Base-by-base conservation (phyloP, 305 asterid genomes). In the Rubia tinctorum region DNA sequence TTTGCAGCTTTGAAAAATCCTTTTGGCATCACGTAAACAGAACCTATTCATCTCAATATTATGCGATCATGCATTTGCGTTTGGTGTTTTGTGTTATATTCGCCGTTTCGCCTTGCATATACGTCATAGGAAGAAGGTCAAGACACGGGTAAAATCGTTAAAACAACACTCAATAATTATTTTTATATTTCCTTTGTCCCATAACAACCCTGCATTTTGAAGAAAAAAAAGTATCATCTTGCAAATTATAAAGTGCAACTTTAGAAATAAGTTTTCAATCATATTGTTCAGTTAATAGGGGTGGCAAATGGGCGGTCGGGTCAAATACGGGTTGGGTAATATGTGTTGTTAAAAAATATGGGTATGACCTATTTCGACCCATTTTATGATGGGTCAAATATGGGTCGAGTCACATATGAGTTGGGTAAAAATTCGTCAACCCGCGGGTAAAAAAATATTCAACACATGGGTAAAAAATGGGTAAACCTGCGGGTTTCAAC, bases 61-160 rank as follows among this genome's bases (percentile, higher is more conserved):
- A 55, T 22, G 13, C 69, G 8, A 23, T 74, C 68, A 8, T 20
- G 22, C 76, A 70, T 58, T 74, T 65, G 60, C 39, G 13, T 39
- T 79, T 71, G 82, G 69, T 65, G 42, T 40, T 17, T 74, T 74
- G 34, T 74, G 62, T 64, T 17, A 13, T 15, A 58, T 59, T 65
- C 60, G 55, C 44, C 55, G 27, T 25, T 70, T 70, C 73, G 56
- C 20, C 76, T 65, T 51, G 53, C 71, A 25, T 3, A 12, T 40
- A 65, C 76, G 60, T 74, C 79, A 65, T 44, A 9, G 1, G 20
- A n/a, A 58, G 69, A 58, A 68, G 73, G 47, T 39, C 12, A 68
- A 20, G 49, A 68, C 44, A 61, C 53, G 25, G 68, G 68, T 61
- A 34, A 59, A 68, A 53, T 53, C 60, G 20, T 14, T 49, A 5